Base-by-base conservation (phyloP, 176 grass and related monocot species). In the Triticum turgidum region DNA sequence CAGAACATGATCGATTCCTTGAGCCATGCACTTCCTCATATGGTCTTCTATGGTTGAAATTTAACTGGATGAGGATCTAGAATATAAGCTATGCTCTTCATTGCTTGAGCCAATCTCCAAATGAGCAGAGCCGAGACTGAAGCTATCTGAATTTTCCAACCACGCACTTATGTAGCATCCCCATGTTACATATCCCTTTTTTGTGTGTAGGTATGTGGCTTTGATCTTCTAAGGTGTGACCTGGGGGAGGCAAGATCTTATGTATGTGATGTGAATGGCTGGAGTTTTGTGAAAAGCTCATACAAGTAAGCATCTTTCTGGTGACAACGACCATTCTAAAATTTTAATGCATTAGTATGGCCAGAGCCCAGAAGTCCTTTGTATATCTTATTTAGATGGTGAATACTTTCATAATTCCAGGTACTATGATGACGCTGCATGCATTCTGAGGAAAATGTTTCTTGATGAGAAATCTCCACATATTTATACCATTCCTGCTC, bases 191-290 rank as follows among this genome's bases (percentile, higher is more conserved):
- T 69, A n/a, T 82, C 45, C 32, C 37, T 78, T 79, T 82, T 85
- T 75, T 58, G 52, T 58, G 52, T 92, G 76, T 84, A 98, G 96
- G 96, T 98, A 25, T 98, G 96, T 82, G 96, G 96, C 51, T 98
- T 98, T 89, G 93, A 95, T 93, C 89, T 95, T 83, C 87, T 98
- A 86, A 92, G 96, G 70, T 95, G 89, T 52, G 93, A 90, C 74
- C 52, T 87, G 42, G 89, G 89, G 56, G 89, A 98, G 54, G 86
- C 89, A 78, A 89, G 91, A 80, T 95, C 95, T 64, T 98, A 95
- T 87, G 95, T 98, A 52, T 98, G 95, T 90, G 95, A 98, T 82
- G 95, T 98, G 37, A 98, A 98, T 90, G 95, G 95, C 25, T 98
- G 95, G 93, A 98, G 93, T 91, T 98, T 98, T 35, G 95, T 98